Percentiles rank a stretch among this genome's conserved stretches.
These are phyloP conservation scores for Sordaria brevicollis DNA, from an alignment of 495 filamentous ascomycete species.

Conservation along the genomic window DNA sequence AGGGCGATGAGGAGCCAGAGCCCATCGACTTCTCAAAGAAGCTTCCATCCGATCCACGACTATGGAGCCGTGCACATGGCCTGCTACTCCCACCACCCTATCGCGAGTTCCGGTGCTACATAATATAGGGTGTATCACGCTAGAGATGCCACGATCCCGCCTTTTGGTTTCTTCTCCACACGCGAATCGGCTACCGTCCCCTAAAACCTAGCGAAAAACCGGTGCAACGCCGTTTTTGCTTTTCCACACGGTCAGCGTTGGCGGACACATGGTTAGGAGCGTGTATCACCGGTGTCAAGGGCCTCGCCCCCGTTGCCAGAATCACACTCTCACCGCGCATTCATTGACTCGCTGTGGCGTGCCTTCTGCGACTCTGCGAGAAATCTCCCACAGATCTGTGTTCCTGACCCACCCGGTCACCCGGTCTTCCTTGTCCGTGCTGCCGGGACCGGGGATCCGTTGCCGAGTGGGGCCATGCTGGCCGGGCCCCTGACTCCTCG, in stretches of 20 bases:
- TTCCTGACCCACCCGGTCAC: neutral
- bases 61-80: neutral
- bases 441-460: neutral
- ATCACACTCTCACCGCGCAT: neutral
- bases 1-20: neutral
- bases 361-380: neutral
- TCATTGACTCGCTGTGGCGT: neutral
- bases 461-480: neutral
- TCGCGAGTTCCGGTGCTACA: neutral
- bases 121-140: neutral
- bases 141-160: neutral
- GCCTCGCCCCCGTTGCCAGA: neutral
- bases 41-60: neutral
- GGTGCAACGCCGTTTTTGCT: neutral
- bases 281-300: neutral
- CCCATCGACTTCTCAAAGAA: neutral
- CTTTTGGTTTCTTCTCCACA: neutral
- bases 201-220: neutral
- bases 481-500: neutral
- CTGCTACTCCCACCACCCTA: neutral
- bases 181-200: neutral
- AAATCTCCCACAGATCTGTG: neutral
- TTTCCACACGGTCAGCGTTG: neutral
- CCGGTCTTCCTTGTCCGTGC: neutral
- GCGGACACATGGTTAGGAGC: neutral